Base-by-base conservation (phyloP, 1,284 basidiomycete genomes). In the Moniliella sp. region DNA sequence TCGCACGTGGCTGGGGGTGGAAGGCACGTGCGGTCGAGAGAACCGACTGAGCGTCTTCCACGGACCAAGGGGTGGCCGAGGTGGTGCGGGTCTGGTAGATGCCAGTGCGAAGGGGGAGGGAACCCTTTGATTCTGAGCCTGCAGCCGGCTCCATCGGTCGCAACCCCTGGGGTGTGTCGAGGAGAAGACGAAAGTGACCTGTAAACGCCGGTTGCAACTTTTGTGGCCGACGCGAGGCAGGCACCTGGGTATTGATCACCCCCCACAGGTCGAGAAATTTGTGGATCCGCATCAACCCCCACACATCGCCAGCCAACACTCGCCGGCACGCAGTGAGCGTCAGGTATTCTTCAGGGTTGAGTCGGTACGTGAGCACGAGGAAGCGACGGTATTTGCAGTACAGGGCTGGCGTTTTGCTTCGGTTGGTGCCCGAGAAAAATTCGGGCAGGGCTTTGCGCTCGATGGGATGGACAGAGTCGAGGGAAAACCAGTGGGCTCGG, bases 331-430 rank as follows among this genome's bases (percentile, higher is more conserved):
- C 88, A 1, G 88, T 99, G 39, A 97, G 82, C 5, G 91, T 99
- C 36, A 99, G 70, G 57, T 99, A 99, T 62, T 99, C 88, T 25
- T 73, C 72, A 1, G 88, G 91, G 43, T 91, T 73, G 30, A 99
- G 69, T 27, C 88, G 71, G 64, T 94, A 97, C 3, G 88, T 88
- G 66, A 97, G 93, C 63, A 99, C 74, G 83, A 99, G 97, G 53
- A 99, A 99, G 68, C 97, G 86, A 42, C 88, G 75, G 61, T 99
- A 99, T 62, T 97, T 88, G 63, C 94, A 94, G 70, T 97, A 99
- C 46, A 94, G 82, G 17, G 78, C 72, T 0, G 88, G 88, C 0
- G 88, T 93, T 66, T 99, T 99, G 45, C 51, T 55, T 30, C 55
- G 76, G 79, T 46, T 88, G 42, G 81, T 71, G 37, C 79, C 81